Evolutionary conservation across 73 alveolate genomes (phyloP).

Genomic region (Paramecium biaurelia): DNA sequence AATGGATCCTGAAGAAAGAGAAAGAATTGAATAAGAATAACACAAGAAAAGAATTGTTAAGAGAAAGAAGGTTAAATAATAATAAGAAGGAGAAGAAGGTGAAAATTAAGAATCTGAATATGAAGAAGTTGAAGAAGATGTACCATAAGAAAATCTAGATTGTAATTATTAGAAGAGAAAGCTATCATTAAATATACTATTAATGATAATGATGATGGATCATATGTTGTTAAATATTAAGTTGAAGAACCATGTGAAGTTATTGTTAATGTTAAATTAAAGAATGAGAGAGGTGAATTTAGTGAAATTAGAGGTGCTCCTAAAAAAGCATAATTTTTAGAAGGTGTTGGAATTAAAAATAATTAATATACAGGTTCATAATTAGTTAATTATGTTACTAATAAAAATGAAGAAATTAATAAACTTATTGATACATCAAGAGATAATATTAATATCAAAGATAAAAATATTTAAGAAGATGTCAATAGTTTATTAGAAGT

Average conservation of each 20-base stretch:
- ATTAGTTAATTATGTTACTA: constrained; percentile 82
- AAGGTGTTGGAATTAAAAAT: constrained; percentile 78
- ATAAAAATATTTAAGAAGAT: constrained; percentile 81
- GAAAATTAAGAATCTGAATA: not conserved
- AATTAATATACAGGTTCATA: constrained; percentile 94
- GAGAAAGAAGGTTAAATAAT: not conserved
- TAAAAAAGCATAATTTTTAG: constrained; percentile 83
- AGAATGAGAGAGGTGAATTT: constrained; percentile 84
- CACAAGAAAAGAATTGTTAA: not conserved
- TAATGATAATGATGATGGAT: constrained; percentile 85
- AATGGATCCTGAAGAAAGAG: constrained; percentile 23
- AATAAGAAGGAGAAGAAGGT: constrained; percentile 59
- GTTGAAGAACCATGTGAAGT: constrained; percentile 80
- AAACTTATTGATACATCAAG: constrained; percentile 72
- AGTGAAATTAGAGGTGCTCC: constrained; percentile 97
- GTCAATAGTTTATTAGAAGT: constrained; percentile 81
- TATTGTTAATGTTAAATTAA: constrained; percentile 80
- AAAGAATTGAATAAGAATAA: not conserved
- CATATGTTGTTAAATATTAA: constrained; percentile 72
- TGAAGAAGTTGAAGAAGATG: constrained; percentile 73
- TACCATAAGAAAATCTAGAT: constrained; percentile 57
- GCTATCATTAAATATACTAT: constrained; percentile 67
- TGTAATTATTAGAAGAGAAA: constrained; percentile 33
- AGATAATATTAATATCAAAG: constrained; percentile 80
- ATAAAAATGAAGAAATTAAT: constrained; percentile 74